phyloP scores from a whole-genome alignment of 2,329 filamentous ascomycete genomes.

The Lecanicillium sp. region DNA sequence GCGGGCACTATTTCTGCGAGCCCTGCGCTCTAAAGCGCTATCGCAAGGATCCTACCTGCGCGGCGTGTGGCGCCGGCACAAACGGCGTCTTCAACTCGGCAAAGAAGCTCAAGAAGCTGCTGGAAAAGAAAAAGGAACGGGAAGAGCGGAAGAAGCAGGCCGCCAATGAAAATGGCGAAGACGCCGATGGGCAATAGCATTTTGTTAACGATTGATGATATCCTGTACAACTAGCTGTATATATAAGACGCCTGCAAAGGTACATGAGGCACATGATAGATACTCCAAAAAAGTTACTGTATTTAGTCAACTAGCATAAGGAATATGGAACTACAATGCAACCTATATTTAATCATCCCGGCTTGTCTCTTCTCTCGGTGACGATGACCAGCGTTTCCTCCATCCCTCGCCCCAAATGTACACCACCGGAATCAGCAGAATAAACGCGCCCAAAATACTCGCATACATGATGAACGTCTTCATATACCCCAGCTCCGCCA shows the following conservation, averaged over 20 bases:
- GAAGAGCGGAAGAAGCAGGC: constrained; percentile 50
- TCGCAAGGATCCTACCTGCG: constrained; percentile 77
- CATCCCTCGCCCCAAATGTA: constrained; percentile 13
- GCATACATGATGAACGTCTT: constrained; percentile 21
- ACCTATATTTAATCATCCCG: too few relatives aligned
- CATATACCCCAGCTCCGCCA: constrained; percentile 18
- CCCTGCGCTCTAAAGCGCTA: constrained; percentile 81
- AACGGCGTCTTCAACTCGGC: constrained; percentile 86
- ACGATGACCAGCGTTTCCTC: constrained; percentile 2
- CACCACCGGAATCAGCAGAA: constrained; percentile 20
- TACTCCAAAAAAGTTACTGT: too few relatives aligned
- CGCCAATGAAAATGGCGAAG: constrained; percentile 42
- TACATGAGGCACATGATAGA: too few relatives aligned
- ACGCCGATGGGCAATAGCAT: constrained; percentile 22
- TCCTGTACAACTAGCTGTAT: too few relatives aligned
- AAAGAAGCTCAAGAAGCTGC: constrained; percentile 70
- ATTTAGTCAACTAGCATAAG: too few relatives aligned
- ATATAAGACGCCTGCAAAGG: too few relatives aligned
- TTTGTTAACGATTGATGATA: too few relatives aligned
- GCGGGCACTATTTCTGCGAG: constrained; percentile 95
- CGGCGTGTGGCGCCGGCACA: constrained; percentile 76
- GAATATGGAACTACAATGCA: too few relatives aligned
- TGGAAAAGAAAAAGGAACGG: constrained; percentile 64
- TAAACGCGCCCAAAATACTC: constrained; percentile 21
- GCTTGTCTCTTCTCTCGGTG: too few relatives aligned